Conservation (phyloP, 2,329 filamentous ascomycete species). For the Didymellaceae sp. region DNA sequence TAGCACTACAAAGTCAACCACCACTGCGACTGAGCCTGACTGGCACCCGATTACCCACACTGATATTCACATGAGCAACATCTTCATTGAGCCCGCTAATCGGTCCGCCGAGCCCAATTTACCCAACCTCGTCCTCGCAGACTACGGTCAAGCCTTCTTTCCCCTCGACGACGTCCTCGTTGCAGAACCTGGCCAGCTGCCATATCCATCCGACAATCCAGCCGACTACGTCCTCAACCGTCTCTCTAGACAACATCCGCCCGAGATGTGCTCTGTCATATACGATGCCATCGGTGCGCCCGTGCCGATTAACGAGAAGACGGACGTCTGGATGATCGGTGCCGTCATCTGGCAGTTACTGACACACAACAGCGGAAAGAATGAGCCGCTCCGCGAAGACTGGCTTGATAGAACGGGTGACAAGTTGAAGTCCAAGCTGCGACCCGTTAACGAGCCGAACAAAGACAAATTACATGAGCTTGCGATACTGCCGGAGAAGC, state of each 20-base stretch:
- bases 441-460: neutral
- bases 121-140: neutral
- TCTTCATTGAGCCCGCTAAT: neutral
- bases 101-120: neutral
- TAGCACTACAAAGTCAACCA: neutral
- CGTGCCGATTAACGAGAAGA: neutral
- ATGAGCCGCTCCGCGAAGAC: neutral
- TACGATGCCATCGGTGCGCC: no score
- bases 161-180: neutral
- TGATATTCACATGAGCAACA: neutral
- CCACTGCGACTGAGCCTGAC: neutral
- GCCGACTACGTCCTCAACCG: neutral
- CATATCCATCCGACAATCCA: neutral
- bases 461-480: neutral
- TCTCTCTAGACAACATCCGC: neutral
- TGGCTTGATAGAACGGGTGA: neutral
- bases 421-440: neutral
- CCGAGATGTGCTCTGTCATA: neutral
- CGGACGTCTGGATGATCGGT: neutral
- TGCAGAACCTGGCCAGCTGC: neutral
- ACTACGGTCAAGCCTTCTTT: neutral
- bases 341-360: neutral
- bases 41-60: neutral
- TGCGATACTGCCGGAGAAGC: neutral
- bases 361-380: neutral